Base-by-base conservation (phyloP, 768 basidiomycete genomes). In the Trichaptum fuscoviolaceum region DNA sequence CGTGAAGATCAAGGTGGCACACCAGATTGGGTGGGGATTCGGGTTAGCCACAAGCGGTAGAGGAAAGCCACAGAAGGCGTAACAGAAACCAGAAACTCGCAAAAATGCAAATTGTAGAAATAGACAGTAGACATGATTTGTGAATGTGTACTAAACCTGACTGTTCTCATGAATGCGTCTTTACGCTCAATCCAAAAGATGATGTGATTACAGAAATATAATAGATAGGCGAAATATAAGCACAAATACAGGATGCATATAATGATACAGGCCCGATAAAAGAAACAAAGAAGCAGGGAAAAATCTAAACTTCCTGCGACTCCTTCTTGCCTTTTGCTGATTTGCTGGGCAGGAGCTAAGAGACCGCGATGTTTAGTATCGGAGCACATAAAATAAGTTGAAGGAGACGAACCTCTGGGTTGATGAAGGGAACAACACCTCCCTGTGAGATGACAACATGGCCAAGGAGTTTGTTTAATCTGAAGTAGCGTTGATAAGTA, bases 361-460 rank as follows among this genome's bases (percentile, higher is more conserved):
- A 62, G 2, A 57, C 42, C 4, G 8, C 30, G 8, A 57, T 9
- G 18, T 26, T 25, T 8, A 26, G 2, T 36, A 23, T 57, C 15
- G 25, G 57, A 4, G 24, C 24, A 6, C 23, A n/a, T 8, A 42
- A 3, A 67, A 8, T 23, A 9, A 25, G 3, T 12, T 3, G 15
- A 18, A 24, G 15, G 59, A 12, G 18, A 61, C 59, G 67, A 35
- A 74, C 68, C 63, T 80, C 84, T 63, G 82, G 75, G 70, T 82
- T 80, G 73, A 86, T 86, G 72, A 76, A 75, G 64, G 82, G 83
- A 26, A 83, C 78, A 58, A 84, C 84, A 79, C 86, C 86, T 77
- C 86, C 86, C 69, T 87, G 85, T 42, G 85, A 86, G 77, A 87
- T 87, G 74, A 84, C 81, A 65, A 87, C 86, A 69, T 74, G 75